These are phyloP conservation scores for Phytophthora cactorum DNA, from an alignment of 352 stramenopile species.

Conservation along the genomic window DNA sequence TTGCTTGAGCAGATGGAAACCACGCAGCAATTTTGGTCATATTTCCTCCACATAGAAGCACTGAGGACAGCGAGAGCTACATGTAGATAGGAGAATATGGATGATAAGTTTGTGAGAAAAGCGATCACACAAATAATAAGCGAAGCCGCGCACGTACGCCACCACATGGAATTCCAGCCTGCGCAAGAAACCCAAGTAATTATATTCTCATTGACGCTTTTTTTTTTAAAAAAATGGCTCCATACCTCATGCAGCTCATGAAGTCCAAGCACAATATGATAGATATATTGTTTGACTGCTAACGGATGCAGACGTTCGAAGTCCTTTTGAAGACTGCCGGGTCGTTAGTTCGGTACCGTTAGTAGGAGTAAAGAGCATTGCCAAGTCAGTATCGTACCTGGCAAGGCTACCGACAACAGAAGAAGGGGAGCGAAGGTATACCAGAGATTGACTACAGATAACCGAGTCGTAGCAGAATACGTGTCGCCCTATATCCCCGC, in stretches of 20 bases:
- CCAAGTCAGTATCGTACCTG: slow-evolving; percentile 12
- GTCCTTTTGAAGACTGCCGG: slow-evolving; percentile 34
- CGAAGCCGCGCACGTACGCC: slow-evolving; percentile 36
- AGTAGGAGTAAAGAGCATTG: background rate
- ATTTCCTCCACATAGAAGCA: slow-evolving; percentile 47
- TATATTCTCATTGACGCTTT: too few relatives aligned
- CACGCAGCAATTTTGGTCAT: slow-evolving; percentile 43
- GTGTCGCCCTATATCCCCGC: slow-evolving; percentile 10
- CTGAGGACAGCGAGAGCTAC: slow-evolving; percentile 51
- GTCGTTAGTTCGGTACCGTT: background rate
- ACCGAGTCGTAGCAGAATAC: slow-evolving; percentile 37
- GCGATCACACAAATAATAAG: background rate
- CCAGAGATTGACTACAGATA: slow-evolving; percentile 10
- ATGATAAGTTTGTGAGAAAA: background rate
- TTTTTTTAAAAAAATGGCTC: background rate
- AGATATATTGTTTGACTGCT: slow-evolving; percentile 41
- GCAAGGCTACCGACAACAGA: slow-evolving; percentile 27
- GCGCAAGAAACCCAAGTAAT: background rate
- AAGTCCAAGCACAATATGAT: slow-evolving; percentile 36
- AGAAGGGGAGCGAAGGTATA: slow-evolving; percentile 28
- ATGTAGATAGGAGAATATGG: background rate
- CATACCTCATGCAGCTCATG: slow-evolving; percentile 44
- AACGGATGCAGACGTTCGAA: slow-evolving; percentile 51
- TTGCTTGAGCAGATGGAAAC: slow-evolving; percentile 42
- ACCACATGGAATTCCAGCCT: slow-evolving; percentile 38